Conservation (phyloP, 139 green algal genomes). For the Chlorella sp. region DNA sequence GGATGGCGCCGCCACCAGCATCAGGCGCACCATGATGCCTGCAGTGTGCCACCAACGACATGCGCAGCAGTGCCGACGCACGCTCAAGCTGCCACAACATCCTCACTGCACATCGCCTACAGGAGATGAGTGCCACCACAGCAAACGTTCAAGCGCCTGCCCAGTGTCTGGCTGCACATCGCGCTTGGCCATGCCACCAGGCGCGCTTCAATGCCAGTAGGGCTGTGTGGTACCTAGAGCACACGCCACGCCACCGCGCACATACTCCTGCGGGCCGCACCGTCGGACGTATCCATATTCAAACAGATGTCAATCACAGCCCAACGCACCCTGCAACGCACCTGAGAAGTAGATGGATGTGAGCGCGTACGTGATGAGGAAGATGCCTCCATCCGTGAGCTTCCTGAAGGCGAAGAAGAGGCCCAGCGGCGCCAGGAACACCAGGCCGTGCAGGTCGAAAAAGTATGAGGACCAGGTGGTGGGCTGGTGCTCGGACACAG, state of each 20-base stretch:
- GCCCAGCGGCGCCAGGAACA: conserved; percentile 21
- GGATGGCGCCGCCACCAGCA: conserved; percentile 60
- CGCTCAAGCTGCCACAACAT: too few relatives aligned
- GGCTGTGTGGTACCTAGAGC: background rate
- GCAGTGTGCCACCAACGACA: too few relatives aligned
- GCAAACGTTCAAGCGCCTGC: too few relatives aligned
- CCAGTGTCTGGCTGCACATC: too few relatives aligned
- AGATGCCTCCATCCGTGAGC: conserved; percentile 36
- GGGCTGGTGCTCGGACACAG: conserved; percentile 59
- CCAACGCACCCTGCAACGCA: conserved; percentile 8
- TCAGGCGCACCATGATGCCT: conserved; percentile 61
- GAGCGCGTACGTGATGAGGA: conserved; percentile 33
- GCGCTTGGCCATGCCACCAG: too few relatives aligned
- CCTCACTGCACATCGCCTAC: too few relatives aligned
- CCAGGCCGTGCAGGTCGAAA: conserved; percentile 53
- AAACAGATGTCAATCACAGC: background rate
- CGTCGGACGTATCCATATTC: background rate
- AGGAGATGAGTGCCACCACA: too few relatives aligned
- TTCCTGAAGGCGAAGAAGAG: conserved; percentile 32
- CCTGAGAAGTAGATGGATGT: conserved; percentile 39
- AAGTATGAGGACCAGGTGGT: conserved; percentile 59
- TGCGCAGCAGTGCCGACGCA: too few relatives aligned
- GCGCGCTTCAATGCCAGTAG: background rate
- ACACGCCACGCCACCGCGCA: too few relatives aligned
- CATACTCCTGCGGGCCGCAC: too few relatives aligned